A percentile compares a stretch with the other conserved stretches of the same genome.
phyloP scores from a whole-genome alignment of 371 early-diverging fungal species.

The Apophysomyces ossiformis region DNA sequence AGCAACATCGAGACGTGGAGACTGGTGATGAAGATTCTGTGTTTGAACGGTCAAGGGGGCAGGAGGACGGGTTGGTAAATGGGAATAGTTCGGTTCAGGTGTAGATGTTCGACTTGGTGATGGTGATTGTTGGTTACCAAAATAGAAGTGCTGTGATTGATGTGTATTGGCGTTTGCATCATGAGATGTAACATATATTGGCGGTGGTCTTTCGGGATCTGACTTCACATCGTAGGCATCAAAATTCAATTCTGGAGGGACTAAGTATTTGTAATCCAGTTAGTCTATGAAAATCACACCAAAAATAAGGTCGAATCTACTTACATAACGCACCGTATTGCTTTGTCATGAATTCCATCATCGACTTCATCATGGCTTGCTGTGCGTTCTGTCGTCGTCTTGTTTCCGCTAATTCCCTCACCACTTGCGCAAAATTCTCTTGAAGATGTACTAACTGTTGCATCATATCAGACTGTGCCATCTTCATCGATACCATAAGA shows the following conservation, averaged over 20 bases:
- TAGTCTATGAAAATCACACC: neutral
- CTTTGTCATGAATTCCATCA: slow-evolving; percentile 54
- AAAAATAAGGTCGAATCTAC: neutral
- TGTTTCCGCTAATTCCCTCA: slow-evolving; percentile 68
- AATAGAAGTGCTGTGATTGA: slow-evolving; percentile 11
- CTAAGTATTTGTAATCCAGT: slow-evolving; percentile 1
- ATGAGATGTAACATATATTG: slow-evolving; percentile 63
- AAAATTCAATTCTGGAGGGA: slow-evolving; percentile 43
- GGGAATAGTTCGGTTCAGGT: slow-evolving; percentile 9
- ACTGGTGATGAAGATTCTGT: slow-evolving; percentile 15
- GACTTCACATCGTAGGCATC: slow-evolving; percentile 48
- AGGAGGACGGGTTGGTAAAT: slow-evolving; percentile 9
- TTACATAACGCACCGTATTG: slow-evolving; percentile 38
- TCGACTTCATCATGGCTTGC: slow-evolving; percentile 56
- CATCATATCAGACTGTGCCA: slow-evolving; percentile 71
- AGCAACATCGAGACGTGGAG: slow-evolving; percentile 11
- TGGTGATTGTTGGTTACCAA: slow-evolving; percentile 6
- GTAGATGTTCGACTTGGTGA: slow-evolving; percentile 13
- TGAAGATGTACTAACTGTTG: slow-evolving; percentile 68
- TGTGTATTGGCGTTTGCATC: slow-evolving; percentile 25
- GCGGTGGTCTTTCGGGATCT: slow-evolving; percentile 55
- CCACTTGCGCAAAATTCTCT: slow-evolving; percentile 62
- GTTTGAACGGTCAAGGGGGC: slow-evolving; percentile 26
- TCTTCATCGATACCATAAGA: slow-evolving; percentile 76
- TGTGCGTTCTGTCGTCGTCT: slow-evolving; percentile 61